Evolutionary conservation across 2,329 filamentous ascomycete species (phyloP).

Genomic region (Fusarium sp.): DNA sequence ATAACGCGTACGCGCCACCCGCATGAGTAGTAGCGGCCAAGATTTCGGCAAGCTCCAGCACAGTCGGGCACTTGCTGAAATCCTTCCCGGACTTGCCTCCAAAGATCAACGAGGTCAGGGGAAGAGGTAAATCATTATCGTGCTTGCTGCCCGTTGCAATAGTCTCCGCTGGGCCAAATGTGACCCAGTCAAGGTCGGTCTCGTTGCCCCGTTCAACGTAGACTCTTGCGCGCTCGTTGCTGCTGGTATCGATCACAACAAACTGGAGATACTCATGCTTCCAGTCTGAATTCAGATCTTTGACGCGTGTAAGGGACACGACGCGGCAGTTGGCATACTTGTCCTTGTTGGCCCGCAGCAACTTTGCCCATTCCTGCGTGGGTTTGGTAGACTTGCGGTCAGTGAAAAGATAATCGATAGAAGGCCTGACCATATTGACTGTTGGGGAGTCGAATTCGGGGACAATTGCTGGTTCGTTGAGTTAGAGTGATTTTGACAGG

Average conservation of each 20-base stretch:
- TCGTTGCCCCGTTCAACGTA: neutral
- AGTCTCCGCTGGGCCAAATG: neutral
- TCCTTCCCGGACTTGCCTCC: neutral
- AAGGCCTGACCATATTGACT: neutral
- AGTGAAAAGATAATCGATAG: neutral
- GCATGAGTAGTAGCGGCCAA: neutral
- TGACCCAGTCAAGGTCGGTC: neutral
- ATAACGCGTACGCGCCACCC: neutral
- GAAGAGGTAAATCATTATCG: neutral
- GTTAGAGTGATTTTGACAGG: neutral
- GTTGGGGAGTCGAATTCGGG: neutral
- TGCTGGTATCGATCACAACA: neutral
- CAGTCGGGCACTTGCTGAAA: neutral
- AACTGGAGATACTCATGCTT: neutral
- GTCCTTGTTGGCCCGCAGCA: neutral
- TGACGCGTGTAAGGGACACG: neutral
- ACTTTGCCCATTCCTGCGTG: neutral
- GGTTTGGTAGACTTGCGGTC: neutral
- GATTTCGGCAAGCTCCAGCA: neutral
- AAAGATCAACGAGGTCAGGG: neutral
- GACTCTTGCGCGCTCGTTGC: neutral
- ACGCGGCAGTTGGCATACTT: neutral
- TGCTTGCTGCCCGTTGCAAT: neutral
- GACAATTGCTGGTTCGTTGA: neutral
- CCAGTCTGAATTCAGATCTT: neutral